Evolutionary conservation across 345 rosid genomes (phyloP).

Genomic region (Eucalyptus regnans): DNA sequence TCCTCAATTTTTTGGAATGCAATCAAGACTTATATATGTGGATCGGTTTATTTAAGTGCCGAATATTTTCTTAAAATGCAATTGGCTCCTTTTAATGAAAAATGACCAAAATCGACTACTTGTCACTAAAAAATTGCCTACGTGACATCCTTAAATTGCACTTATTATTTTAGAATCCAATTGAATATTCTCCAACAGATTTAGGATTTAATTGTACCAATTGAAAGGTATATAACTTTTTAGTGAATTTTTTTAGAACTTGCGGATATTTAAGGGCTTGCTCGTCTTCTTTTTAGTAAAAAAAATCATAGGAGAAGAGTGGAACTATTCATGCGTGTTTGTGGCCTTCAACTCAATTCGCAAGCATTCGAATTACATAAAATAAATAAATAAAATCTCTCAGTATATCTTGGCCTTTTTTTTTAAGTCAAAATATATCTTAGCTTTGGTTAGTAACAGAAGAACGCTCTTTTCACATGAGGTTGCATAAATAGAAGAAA

Average conservation of each 20-base stretch:
- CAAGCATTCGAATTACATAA: background rate
- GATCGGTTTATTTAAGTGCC: background rate
- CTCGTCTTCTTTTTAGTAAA: background rate
- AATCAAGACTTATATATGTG: background rate
- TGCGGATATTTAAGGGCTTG: background rate
- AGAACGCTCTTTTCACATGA: background rate
- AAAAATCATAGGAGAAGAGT: background rate
- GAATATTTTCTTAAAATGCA: background rate
- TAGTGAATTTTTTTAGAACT: background rate
- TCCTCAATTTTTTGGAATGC: background rate
- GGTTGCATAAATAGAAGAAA: background rate
- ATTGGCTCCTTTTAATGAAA: background rate
- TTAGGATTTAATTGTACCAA: background rate
- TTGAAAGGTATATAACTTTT: fast-evolving
- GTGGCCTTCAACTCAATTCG: background rate
- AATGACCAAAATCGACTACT: background rate
- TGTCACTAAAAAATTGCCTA: background rate
- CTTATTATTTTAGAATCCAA: background rate
- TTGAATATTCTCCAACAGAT: background rate
- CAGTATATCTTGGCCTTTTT: background rate
- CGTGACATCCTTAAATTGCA: background rate
- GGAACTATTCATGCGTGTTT: background rate
- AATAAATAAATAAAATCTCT: background rate
- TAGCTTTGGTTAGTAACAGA: background rate
- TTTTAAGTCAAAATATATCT: background rate